Evolutionary conservation across 164 flowering plant genomes (phyloP).

Genomic region (Berberis thunbergii): DNA sequence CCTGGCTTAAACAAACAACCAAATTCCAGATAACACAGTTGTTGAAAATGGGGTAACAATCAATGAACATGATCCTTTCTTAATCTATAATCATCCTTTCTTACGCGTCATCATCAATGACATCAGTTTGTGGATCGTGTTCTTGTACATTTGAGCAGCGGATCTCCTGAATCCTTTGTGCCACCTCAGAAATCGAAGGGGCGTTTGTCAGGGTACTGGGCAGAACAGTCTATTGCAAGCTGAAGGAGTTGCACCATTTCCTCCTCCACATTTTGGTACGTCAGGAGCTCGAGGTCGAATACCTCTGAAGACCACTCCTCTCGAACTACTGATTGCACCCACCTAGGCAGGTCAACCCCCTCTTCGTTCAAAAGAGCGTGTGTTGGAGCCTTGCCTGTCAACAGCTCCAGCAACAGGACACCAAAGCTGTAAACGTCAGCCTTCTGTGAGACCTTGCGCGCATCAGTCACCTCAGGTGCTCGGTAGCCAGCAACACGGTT

Average conservation of each 20-base stretch:
- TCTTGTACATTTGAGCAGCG: slow-evolving; percentile 27
- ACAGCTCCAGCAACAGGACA: slow-evolving; percentile 65
- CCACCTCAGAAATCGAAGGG: slow-evolving; percentile 70
- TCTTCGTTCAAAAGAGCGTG: slow-evolving; percentile 66
- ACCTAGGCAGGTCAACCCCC: slow-evolving; percentile 84
- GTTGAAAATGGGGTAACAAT: slow-evolving; percentile 14
- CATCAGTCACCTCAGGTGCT: slow-evolving; percentile 84
- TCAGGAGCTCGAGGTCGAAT: slow-evolving; percentile 70
- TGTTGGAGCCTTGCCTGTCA: slow-evolving; percentile 82
- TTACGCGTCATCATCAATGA: slow-evolving; percentile 7
- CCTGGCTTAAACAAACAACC: slow-evolving; percentile 2
- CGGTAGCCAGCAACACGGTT: slow-evolving; percentile 77
- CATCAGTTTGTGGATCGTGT: slow-evolving; percentile 9
- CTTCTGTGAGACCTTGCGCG: slow-evolving; percentile 66
- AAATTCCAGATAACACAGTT: slow-evolving; percentile 11
- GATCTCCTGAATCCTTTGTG: slow-evolving; percentile 50
- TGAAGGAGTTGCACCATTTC: slow-evolving; percentile 83
- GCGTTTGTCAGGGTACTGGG: slow-evolving; percentile 73
- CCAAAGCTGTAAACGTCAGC: slow-evolving; percentile 97
- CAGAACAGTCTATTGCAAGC: slow-evolving; percentile 64
- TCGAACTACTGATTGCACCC: slow-evolving; percentile 81
- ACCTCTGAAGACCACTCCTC: slow-evolving; percentile 87
- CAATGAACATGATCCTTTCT: slow-evolving; percentile 13
- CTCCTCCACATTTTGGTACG: slow-evolving; percentile 77
- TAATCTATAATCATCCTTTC: slow-evolving; percentile 6